Conservation (phyloP, 257 asterid genomes). For the Salvia miltiorrhiza region DNA sequence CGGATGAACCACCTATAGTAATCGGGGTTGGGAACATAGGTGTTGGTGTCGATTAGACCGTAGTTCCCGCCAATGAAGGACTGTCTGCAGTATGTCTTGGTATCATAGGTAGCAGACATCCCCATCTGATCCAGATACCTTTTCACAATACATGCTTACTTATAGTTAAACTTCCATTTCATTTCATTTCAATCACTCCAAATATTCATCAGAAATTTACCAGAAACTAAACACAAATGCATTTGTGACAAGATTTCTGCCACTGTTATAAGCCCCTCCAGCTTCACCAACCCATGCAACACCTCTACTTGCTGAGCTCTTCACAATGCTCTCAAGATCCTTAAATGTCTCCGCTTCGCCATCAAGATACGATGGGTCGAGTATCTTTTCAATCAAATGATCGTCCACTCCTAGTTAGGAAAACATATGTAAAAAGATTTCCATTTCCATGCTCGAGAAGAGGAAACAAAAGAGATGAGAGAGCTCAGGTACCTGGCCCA, state of each 20-base stretch:
- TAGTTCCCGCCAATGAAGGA: conserved; percentile 87
- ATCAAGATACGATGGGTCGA: conserved; percentile 61
- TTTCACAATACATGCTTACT: not conserved
- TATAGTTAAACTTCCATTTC: not conserved
- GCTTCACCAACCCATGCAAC: conserved; percentile 87
- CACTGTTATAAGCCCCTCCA: conserved; percentile 89
- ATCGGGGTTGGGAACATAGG: conserved; percentile 80
- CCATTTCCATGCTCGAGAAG: not conserved
- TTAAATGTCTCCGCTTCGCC: conserved; percentile 52
- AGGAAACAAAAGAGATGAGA: not conserved
- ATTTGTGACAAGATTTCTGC: conserved; percentile 64
- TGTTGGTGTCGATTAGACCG: conserved; percentile 66
- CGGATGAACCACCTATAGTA: conserved; percentile 57
- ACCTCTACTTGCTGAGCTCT: conserved; percentile 31
- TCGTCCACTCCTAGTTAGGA: conserved; percentile 48
- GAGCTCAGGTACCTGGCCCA: conserved; percentile 62
- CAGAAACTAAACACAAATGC: conserved; percentile 83
- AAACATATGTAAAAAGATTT: not conserved
- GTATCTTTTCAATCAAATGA: conserved; percentile 72
- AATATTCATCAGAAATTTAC: conserved; percentile 28
- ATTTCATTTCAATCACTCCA: not conserved
- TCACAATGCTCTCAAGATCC: conserved; percentile 46
- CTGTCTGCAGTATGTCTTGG: conserved; percentile 89
- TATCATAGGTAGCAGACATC: conserved; percentile 64
- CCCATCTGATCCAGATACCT: conserved; percentile 96